A percentile compares a stretch with the other conserved stretches of the same genome.
These are phyloP conservation scores for Apiospora rasikravindrae DNA, from an alignment of 2,329 filamentous ascomycete species.

Conservation along the genomic window DNA sequence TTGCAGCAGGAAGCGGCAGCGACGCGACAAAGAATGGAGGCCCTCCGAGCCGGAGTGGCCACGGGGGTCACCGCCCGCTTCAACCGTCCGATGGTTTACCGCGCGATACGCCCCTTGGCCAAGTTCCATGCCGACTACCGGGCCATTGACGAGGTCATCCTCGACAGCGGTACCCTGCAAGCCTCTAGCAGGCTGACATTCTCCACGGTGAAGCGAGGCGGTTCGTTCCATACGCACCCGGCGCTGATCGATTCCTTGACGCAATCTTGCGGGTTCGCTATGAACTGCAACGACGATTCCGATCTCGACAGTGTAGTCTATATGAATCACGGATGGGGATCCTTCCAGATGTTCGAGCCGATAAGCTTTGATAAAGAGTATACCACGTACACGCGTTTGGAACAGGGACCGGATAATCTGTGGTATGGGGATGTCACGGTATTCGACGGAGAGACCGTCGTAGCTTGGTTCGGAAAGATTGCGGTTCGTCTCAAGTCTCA, in stretches of 20 bases:
- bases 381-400: conserved; percentile 30
- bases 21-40: too few relatives aligned
- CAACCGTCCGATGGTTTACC: conserved; percentile 50
- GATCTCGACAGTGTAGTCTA: conserved; percentile 32
- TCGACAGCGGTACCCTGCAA: conserved; percentile 34
- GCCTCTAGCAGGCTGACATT: too few relatives aligned
- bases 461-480: too few relatives aligned
- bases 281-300: conserved; percentile 33
- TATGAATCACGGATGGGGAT: conserved; percentile 35
- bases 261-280: conserved; percentile 30
- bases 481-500: too few relatives aligned
- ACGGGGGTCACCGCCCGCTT: conserved; percentile 37
- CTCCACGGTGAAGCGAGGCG: too few relatives aligned
- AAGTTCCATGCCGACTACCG: conserved; percentile 36
- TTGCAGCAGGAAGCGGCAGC: too few relatives aligned
- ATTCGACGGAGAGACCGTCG: conserved; percentile 26
- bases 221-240: conserved; percentile 32
- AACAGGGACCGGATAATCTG: conserved; percentile 25
- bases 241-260: conserved; percentile 30
- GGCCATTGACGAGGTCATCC: conserved; percentile 36
- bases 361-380: conserved; percentile 27
- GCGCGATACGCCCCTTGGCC: conserved; percentile 34
- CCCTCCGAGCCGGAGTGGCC: conserved; percentile 27
- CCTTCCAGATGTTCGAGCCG: conserved; percentile 29
- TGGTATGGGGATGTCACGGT: conserved; percentile 31